Evolutionary conservation across 225 moss, liverwort and hornwort genomes (phyloP), one percentile per base, ranked within the genome.

Genomic region (Straminergon stramineum): DNA sequence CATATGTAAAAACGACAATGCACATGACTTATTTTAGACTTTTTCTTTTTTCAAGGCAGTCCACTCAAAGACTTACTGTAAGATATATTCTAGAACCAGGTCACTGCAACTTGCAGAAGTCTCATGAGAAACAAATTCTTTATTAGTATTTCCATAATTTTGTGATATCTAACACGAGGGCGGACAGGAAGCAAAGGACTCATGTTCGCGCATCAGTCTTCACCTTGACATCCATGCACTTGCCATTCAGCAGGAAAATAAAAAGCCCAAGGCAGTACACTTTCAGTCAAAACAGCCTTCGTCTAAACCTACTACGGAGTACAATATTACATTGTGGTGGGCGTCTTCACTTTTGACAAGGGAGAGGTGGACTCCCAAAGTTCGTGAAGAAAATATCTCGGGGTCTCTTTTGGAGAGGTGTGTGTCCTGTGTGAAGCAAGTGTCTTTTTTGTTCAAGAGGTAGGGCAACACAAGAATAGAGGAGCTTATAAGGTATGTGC

Each of bases 291-390:
- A 74, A 35, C 48, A 9, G 48, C 55, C 52, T 58, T 28, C 37
- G 39, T 18, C 11, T 0, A 17, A 58, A 79, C 57, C 17, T 0
- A 55, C 24, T 15, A 23, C 3, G 20, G 8, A 48, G 48, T 48
- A 48, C 48, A 48, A 35, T 5, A 11, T 16, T 56, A 16, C 35
- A n/a, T 39, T 80, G 80, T 58, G 28, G 28, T 13, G 58, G 27
- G 27, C 4, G 8, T 18, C 28, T 80, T 39, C 28, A 13, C 28
- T 80, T 80, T 39, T 58, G 56, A 37, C 1, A 0, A 79, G 10
- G 1, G 20, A 79, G 10, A 2, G 20, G 0, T 2, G 0, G 21
- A 52, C 7, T 3, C 19, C 55, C 9, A 9, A 22, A 35, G 79
- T 39, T n/a, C 0, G 1, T 9, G 21, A 34, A 34, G 34, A 32